A percentile compares a stretch with the other conserved stretches of the same genome.
These are phyloP conservation scores for Moricandia arvensis DNA, from an alignment of 345 rosid genomes.

Conservation along the genomic window DNA sequence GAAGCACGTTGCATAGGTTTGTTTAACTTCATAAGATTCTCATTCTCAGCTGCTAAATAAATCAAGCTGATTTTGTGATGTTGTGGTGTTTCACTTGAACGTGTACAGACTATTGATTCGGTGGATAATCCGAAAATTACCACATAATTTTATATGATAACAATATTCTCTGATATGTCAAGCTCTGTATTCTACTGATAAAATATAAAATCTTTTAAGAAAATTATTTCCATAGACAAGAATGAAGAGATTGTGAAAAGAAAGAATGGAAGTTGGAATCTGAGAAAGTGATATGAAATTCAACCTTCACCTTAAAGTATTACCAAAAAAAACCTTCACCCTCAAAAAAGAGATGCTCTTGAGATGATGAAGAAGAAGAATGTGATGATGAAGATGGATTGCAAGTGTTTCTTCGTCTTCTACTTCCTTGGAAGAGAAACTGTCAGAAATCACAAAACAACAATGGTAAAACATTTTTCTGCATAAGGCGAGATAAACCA, in stretches of 20 bases:
- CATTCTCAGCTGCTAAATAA: not conserved
- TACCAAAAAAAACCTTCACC: too few species aligned
- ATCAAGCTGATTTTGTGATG: not conserved
- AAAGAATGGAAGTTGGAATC: not conserved
- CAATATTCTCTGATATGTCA: conserved; percentile 52
- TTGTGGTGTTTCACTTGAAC: not conserved
- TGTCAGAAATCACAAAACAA: too few species aligned
- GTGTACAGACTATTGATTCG: too few species aligned
- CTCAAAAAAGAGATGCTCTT: too few species aligned
- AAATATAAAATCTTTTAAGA: conserved; percentile 8
- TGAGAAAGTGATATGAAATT: conserved; percentile 57
- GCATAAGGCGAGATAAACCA: too few species aligned
- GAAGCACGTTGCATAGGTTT: conserved; percentile 59
- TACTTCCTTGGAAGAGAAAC: too few species aligned
- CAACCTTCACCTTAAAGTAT: conserved; percentile 13
- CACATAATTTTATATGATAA: too few species aligned
- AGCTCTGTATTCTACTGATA: conserved; percentile 47
- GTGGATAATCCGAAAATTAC: too few species aligned
- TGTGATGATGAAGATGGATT: too few species aligned
- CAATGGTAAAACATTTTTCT: too few species aligned
- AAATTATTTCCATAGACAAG: conserved; percentile 28
- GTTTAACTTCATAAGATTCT: not conserved
- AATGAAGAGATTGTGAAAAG: not conserved
- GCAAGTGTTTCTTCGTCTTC: too few species aligned
- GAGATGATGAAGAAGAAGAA: too few species aligned